Percentiles rank a stretch among this genome's conserved stretches.
These are phyloP conservation scores for Plantago ovata DNA, from an alignment of 257 asterid genomes.

Conservation along the genomic window DNA sequence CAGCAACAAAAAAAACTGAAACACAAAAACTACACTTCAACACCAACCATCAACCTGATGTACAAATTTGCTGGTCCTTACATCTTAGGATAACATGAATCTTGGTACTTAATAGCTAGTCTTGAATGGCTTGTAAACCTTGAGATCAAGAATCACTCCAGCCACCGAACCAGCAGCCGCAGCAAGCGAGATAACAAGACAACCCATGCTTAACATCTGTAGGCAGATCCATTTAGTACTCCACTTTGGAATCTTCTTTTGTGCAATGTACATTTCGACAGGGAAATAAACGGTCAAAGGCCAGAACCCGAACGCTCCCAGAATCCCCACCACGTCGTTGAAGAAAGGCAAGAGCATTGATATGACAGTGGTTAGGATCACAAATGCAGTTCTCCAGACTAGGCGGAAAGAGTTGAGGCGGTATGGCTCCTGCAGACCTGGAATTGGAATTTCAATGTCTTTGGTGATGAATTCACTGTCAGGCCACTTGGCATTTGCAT, in stretches of 20 bases:
- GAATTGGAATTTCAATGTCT: constrained; percentile 24
- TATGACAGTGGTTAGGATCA: constrained; percentile 35
- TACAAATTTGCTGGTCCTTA: constrained; percentile 12
- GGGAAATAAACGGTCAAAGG: constrained; percentile 52
- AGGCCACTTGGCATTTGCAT: constrained; percentile 29
- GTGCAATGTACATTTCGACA: constrained; percentile 52
- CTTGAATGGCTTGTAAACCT: constrained; percentile 49
- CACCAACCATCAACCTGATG: constrained; percentile 19
- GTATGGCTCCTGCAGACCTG: constrained; percentile 11
- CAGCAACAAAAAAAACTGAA: too few species aligned
- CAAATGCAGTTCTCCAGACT: constrained; percentile 41
- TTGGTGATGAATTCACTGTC: constrained; percentile 28
- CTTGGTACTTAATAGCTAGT: constrained; percentile 32
- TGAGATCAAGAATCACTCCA: constrained; percentile 49
- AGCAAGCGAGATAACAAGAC: constrained; percentile 37
- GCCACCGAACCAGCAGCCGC: constrained; percentile 52
- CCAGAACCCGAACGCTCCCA: constrained; percentile 57
- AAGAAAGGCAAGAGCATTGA: constrained; percentile 53
- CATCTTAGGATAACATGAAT: neutral
- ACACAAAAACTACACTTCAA: constrained; percentile 3
- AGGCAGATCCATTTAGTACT: constrained; percentile 41
- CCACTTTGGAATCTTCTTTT: constrained; percentile 45
- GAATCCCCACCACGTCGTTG: constrained; percentile 51
- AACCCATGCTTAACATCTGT: constrained; percentile 36
- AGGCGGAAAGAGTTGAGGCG: constrained; percentile 35